Base-by-base conservation (phyloP, 306 rosid genomes). In the Nissolia schottii region DNA sequence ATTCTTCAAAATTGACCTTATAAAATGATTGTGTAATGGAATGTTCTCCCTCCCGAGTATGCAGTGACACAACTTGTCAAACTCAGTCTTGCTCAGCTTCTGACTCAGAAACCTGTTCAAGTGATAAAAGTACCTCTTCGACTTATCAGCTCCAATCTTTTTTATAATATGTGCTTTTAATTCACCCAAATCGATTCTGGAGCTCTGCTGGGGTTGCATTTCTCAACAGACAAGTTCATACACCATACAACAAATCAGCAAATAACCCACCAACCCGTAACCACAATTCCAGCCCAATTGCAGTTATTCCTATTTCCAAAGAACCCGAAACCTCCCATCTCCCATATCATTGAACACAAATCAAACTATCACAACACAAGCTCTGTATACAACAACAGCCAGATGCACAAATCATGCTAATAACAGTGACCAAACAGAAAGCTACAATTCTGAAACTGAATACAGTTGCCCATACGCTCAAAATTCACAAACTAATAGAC, bases 101-200 rank as follows among this genome's bases (percentile, higher is more conserved):
- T 87, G 94, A 78, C 92, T 88, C 84, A 94, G 80, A 68, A 91
- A 82, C 76, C 82, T 83, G 62, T 84, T 83, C 84, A 94, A 82
- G 82, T 77, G 82, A 77, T 73, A 79, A 57, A 94, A 91, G 77
- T 94, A 94, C 49, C 61, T 77, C 68, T 91, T 94, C 0, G 96
- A 86, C 86, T 77, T 87, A 64, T 89, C 92, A 1, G 58, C 71
- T 34, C 98, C 97, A 68, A 94, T 80, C 83, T 84, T 91, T 89
- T 94, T 94, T 58, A 85, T 83, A 58, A 94, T 80, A 69, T 83
- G 94, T 7, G 85, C 87, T 82, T 85, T 94, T 82, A 94, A 77
- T 77, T 94, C 96, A 43, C 86, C 95, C 96, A 94, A 86, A 86
- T 94, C 92, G 53, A 91, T 78, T 85, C 98, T 91, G 35, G 92